A percentile compares a stretch with the other conserved stretches of the same genome.
Conservation (phyloP, 495 filamentous ascomycete genomes). For the Podospora pseudocomata region DNA sequence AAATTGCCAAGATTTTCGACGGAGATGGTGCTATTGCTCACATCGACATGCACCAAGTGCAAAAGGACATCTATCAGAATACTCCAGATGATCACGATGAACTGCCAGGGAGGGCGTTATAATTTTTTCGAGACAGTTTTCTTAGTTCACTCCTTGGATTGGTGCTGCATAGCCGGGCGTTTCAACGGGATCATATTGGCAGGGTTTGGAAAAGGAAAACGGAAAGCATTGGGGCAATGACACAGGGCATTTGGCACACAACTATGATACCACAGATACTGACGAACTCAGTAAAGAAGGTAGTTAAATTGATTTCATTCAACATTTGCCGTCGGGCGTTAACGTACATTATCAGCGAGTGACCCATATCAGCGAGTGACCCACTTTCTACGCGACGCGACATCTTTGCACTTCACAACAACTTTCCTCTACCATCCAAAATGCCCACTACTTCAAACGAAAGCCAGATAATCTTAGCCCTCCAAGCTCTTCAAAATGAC, state of each 20-base stretch:
- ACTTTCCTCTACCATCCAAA: too few relatives aligned
- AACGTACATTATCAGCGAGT: too few relatives aligned
- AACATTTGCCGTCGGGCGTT: neutral
- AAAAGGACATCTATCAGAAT: constrained; percentile 44
- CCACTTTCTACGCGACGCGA: too few relatives aligned
- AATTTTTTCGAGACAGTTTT: neutral
- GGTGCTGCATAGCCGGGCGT: neutral
- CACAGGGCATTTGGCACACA: neutral
- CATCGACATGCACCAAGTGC: constrained; percentile 45
- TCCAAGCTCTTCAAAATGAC: too few relatives aligned
- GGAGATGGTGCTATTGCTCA: constrained; percentile 52
- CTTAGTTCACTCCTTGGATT: neutral
- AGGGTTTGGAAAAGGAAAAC: neutral
- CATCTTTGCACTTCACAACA: too few relatives aligned
- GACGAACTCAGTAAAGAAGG: neutral
- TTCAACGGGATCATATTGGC: neutral
- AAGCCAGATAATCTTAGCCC: too few relatives aligned
- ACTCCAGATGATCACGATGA: constrained; percentile 30
- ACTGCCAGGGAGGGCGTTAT: constrained; percentile 19
- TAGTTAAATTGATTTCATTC: neutral
- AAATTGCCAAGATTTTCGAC: constrained; percentile 59
- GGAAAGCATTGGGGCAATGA: neutral
- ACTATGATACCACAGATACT: neutral
- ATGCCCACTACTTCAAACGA: too few relatives aligned
- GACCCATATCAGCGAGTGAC: too few relatives aligned